Evolutionary conservation across 805 yeast species (phyloP).

Genomic region (Wickerhamiella azyma): DNA sequence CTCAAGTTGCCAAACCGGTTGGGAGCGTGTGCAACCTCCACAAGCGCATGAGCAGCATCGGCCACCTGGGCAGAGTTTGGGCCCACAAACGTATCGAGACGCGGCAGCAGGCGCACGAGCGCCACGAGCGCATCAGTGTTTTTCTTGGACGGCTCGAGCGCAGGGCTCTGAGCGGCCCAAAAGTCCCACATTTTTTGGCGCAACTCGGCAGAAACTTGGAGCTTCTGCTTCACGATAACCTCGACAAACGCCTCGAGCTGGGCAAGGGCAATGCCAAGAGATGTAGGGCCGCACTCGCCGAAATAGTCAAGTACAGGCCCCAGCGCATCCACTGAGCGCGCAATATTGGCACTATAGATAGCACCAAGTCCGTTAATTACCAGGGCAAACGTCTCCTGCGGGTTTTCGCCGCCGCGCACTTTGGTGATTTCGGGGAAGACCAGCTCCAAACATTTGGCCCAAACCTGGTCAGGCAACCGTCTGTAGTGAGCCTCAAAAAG

Average conservation of each 20-base stretch:
- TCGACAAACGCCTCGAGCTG: constrained; percentile 27
- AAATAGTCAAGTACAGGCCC: constrained; percentile 35
- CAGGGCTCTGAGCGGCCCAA: constrained; percentile 31
- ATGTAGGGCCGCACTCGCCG: constrained; percentile 12
- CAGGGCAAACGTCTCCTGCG: constrained; percentile 45
- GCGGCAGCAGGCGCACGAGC: constrained; percentile 10
- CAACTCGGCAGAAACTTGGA: constrained; percentile 10
- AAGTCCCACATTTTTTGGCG: constrained; percentile 21
- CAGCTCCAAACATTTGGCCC: constrained; percentile 54
- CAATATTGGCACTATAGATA: constrained; percentile 42
- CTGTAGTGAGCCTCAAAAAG: constrained; percentile 60
- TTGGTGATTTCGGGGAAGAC: constrained; percentile 37
- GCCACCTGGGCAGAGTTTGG: constrained; percentile 1
- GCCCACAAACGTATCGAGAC: constrained; percentile 3
- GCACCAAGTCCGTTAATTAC: constrained; percentile 54
- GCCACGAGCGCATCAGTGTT: constrained; percentile 44
- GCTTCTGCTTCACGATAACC: constrained; percentile 15
- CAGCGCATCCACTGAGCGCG: constrained; percentile 1
- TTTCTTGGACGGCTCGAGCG: constrained; percentile 29
- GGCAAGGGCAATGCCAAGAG: background rate
- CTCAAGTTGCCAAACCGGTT: background rate
- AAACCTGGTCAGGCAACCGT: constrained; percentile 35
- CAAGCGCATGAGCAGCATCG: constrained; percentile 4
- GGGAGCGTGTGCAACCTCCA: background rate
- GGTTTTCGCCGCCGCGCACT: constrained; percentile 14